Percentiles rank a stretch among this genome's conserved stretches.
Evolutionary conservation across 2,329 filamentous ascomycete genomes (phyloP).

Genomic region (Trichoderma sp.): DNA sequence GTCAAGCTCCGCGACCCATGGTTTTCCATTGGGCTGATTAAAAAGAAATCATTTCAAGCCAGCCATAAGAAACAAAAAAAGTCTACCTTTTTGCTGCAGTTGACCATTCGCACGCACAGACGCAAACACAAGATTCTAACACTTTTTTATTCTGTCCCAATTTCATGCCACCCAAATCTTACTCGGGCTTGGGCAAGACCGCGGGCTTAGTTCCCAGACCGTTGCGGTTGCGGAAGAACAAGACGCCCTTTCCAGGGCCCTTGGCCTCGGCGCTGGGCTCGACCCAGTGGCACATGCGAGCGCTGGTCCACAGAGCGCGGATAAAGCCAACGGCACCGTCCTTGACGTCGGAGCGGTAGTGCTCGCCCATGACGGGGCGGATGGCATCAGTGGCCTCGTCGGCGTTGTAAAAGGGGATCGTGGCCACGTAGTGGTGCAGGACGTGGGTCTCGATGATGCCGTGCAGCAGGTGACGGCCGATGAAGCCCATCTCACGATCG

Average conservation of each 20-base stretch:
- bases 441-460: conserved; percentile 98
- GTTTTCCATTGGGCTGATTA: not conserved
- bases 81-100: not conserved
- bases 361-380: conserved; percentile 88
- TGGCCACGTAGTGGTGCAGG: conserved; percentile 94
- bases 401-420: conserved; percentile 94
- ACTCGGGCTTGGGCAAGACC: conserved; percentile 23
- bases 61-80: not conserved
- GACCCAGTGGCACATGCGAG: conserved; percentile 93
- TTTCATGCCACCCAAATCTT: not conserved
- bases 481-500: conserved; percentile 94
- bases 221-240: conserved; percentile 96
- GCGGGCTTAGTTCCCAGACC: conserved; percentile 63
- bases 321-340: conserved; percentile 82
- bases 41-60: not conserved
- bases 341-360: conserved; percentile 82
- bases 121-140: not conserved
- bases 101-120: not conserved
- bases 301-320: conserved; percentile 73
- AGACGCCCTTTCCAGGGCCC: conserved; percentile 77
- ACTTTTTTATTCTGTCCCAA: not conserved
- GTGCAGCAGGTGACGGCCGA: conserved; percentile 86
- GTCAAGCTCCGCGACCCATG: not conserved
- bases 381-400: conserved; percentile 94
- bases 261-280: conserved; percentile 81